Evolutionary conservation across 495 filamentous ascomycete genomes (phyloP).

Genomic region (Penicillium macrosclerotiorum): DNA sequence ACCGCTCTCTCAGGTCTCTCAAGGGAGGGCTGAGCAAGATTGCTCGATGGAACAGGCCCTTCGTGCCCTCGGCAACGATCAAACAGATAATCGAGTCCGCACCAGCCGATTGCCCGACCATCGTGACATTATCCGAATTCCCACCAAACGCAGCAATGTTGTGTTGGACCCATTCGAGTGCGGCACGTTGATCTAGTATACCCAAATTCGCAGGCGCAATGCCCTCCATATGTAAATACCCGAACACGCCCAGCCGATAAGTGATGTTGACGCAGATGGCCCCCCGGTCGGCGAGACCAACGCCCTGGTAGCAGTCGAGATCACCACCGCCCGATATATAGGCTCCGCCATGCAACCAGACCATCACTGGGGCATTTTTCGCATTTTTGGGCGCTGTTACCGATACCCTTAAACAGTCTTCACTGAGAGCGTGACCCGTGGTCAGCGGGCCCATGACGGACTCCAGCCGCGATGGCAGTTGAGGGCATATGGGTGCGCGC

Average conservation of each 20-base stretch:
- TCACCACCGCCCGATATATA: constrained; percentile 13
- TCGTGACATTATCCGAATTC: constrained; percentile 41
- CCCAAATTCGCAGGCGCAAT: constrained; percentile 35
- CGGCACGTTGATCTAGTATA: constrained; percentile 38
- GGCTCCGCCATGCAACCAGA: constrained; percentile 13
- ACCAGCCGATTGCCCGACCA: constrained; percentile 50
- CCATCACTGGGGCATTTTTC: constrained; percentile 7
- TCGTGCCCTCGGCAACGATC: constrained; percentile 1
- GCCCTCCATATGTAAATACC: constrained; percentile 45
- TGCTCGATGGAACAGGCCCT: constrained; percentile 11
- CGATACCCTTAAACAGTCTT: constrained; percentile 9
- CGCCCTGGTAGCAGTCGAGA: constrained; percentile 9
- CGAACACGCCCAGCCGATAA: constrained; percentile 13
- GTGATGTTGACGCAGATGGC: constrained; percentile 9
- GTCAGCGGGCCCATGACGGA: constrained; percentile 11
- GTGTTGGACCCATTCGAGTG: constrained; percentile 47
- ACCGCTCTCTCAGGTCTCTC: constrained; percentile 7
- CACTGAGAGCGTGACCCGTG: neutral
- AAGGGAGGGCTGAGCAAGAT: constrained; percentile 13
- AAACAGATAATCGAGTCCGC: constrained; percentile 15
- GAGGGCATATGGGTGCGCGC: constrained; percentile 8
- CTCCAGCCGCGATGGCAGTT: constrained; percentile 10
- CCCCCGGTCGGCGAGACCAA: constrained; percentile 5
- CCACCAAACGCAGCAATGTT: constrained; percentile 48
- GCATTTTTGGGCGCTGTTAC: constrained; percentile 4